Evolutionary conservation across 1,139 yeast species (phyloP), one percentile per base, ranked within the genome.

Genomic region (Scheffersomyces titani): DNA sequence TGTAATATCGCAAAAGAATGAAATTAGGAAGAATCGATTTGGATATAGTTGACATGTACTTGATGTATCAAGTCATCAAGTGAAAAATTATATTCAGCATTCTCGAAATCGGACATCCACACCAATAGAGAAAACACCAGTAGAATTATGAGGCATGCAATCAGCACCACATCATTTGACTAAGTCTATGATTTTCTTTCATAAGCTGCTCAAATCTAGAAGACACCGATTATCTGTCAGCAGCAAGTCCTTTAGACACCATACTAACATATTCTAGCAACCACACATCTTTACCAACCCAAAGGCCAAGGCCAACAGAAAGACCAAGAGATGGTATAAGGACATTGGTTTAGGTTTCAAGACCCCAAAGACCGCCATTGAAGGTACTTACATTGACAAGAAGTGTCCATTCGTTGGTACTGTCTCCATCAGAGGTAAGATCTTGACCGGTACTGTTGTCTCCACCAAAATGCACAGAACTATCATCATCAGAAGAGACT

Each of bases 391-490:
- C 96, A 92, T 96, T 78, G 98, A 96, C 92, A 94, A 96, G 92
- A 96, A 96, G 88, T 96, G 99, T 86, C 99, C 99, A 81, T 96
- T 96, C 86, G 91, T 87, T 73, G 99, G 99, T 82, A 82, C 82
- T 70, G 89, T 96, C 71, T 93, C 99, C 70, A 96, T 96, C 89
- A 93, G 99, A 88, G 99, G 99, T 85, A 93, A 92, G 87, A 96
- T 96, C 79, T 90, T 96, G 82, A 89, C 98, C 72, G 96, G 96
- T 87, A 90, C 97, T 78, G 99, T 96, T 83, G 97, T 94, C 70
- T 94, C 99, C 76, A 93, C 99, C 89, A 96, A 96, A 89, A 96
- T 94, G 99, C 99, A 94, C 96, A 96, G 99, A 89, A 96, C 99
- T 77, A 90, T 96, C 84, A 90, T 96, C 81, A 90, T 96, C 86